Conservation (phyloP, 2,329 filamentous ascomycete genomes). For the Scedosporium dehoogii region DNA sequence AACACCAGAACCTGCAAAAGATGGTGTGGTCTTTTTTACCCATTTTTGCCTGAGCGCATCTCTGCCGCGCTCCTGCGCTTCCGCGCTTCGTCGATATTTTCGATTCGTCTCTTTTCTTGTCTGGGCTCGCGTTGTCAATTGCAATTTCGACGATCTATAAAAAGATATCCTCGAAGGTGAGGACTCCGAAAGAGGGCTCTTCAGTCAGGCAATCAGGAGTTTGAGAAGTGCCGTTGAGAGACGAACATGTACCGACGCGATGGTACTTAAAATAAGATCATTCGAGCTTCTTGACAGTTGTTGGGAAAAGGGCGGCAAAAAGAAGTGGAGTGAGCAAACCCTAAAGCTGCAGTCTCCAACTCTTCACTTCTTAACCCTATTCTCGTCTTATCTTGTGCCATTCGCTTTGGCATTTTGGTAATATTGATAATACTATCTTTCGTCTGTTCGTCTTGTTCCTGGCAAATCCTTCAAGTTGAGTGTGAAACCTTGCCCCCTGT, state of each 20-base stretch:
- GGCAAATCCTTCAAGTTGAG: neutral
- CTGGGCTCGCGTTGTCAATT: neutral
- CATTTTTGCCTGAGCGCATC: neutral
- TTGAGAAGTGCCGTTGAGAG: no score
- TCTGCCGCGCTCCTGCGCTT: neutral
- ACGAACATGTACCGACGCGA: no score
- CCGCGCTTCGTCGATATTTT: neutral
- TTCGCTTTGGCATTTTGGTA: neutral
- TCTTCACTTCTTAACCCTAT: no score
- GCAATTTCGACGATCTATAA: neutral
- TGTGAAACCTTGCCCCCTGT: neutral
- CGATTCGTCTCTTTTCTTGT: neutral
- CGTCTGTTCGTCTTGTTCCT: neutral
- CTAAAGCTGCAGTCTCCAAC: no score
- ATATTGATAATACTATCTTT: neutral
- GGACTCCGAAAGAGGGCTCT: no score
- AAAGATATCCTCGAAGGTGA: neutral
- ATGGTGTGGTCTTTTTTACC: neutral
- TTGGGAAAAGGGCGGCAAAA: no score
- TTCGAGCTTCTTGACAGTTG: no score
- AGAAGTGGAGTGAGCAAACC: no score
- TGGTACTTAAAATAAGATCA: no score
- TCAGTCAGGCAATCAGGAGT: no score
- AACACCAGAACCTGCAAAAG: neutral
- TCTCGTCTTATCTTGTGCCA: neutral